Conservation (phyloP, 768 basidiomycete genomes). For the Dictyophora rubrovolvata region DNA sequence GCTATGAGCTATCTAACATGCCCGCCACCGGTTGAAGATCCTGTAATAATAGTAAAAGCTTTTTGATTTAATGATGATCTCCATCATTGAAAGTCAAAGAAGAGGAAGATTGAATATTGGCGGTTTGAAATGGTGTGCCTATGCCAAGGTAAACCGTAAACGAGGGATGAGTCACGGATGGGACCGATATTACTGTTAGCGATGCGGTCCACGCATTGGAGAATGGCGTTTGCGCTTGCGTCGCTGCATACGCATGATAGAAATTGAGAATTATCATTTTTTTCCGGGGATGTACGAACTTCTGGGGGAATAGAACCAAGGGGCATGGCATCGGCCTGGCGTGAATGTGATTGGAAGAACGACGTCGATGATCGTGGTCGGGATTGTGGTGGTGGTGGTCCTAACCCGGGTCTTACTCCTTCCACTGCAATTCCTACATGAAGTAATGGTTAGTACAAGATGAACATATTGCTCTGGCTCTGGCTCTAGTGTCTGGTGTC, state of each 20-base stretch:
- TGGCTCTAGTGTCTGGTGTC: neutral
- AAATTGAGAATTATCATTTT: too few relatives aligned
- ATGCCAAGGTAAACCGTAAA: too few relatives aligned
- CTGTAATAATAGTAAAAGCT: too few relatives aligned
- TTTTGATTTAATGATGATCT: too few relatives aligned
- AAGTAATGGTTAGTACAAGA: too few relatives aligned
- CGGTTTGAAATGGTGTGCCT: too few relatives aligned
- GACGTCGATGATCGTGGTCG: too few relatives aligned
- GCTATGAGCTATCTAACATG: too few relatives aligned
- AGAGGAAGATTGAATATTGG: too few relatives aligned
- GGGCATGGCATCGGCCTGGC: neutral
- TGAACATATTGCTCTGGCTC: neutral
- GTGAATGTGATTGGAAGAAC: neutral
- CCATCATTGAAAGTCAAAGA: too few relatives aligned
- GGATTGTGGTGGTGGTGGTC: neutral
- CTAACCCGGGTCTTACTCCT: neutral
- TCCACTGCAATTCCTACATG: neutral
- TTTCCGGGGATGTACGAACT: neutral
- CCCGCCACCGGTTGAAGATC: too few relatives aligned
- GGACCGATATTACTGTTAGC: neutral
- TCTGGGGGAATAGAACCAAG: neutral
- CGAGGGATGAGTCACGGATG: too few relatives aligned
- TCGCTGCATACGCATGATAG: neutral
- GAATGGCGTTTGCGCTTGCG: neutral
- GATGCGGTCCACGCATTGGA: neutral